Percentiles rank a stretch among this genome's conserved stretches.
Conservation (phyloP, 306 rosid species). For the Ochetophila trinervis region DNA sequence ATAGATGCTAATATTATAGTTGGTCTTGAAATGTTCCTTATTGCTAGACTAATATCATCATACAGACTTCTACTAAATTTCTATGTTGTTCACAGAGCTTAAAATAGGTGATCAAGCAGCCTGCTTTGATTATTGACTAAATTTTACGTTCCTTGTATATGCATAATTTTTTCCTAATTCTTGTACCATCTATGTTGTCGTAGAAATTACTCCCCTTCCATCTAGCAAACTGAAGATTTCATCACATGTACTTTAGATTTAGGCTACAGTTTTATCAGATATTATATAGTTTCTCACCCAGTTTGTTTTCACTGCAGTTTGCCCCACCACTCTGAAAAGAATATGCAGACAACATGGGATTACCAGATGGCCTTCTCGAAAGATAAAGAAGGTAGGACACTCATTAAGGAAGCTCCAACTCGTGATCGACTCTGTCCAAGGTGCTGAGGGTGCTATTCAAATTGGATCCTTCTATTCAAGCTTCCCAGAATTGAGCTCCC, state of each 20-base stretch:
- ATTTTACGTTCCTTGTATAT: neutral
- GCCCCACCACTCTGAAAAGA: conserved; percentile 70
- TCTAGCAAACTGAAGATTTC: neutral
- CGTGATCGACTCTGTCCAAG: conserved; percentile 62
- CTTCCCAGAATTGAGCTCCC: conserved; percentile 52
- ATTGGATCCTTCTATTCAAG: conserved; percentile 51
- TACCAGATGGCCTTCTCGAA: conserved; percentile 63
- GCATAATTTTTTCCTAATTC: neutral
- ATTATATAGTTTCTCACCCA: neutral
- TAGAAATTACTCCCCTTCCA: neutral
- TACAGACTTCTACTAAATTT: too few relatives aligned
- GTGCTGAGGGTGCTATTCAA: conserved; percentile 61
- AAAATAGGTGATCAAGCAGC: too few relatives aligned
- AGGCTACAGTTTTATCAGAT: neutral
- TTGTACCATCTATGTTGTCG: too few relatives aligned
- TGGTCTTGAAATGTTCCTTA: neutral
- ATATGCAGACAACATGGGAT: conserved; percentile 75
- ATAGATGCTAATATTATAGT: neutral
- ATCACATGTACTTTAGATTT: neutral
- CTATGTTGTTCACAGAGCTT: too few relatives aligned
- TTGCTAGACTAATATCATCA: neutral
- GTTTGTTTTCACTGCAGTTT: conserved; percentile 35
- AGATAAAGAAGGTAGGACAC: conserved; percentile 66
- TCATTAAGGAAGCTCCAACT: conserved; percentile 61
- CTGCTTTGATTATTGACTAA: neutral